These are phyloP conservation scores for Exsudoporus floridanus DNA, from an alignment of 1,284 basidiomycete species.

Conservation along the genomic window DNA sequence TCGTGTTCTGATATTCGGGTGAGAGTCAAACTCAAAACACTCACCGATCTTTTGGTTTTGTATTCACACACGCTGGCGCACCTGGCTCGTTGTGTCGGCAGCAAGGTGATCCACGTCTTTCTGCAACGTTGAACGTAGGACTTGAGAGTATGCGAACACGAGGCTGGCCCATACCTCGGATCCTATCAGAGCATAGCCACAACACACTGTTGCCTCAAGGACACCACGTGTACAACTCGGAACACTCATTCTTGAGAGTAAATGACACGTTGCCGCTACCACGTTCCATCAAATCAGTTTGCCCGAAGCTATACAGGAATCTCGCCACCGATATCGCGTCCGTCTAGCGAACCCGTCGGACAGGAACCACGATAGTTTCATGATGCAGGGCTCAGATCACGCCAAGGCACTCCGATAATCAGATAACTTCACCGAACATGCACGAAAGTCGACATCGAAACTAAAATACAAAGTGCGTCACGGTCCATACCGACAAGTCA, in stretches of 20 bases:
- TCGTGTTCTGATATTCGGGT: slow-evolving; percentile 20
- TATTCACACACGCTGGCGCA: slow-evolving; percentile 4
- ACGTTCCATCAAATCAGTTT: background rate
- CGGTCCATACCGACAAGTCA: slow-evolving; percentile 22
- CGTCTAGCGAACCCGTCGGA: background rate
- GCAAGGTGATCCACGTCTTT: slow-evolving; percentile 7
- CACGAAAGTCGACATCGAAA: background rate
- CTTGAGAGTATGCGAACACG: slow-evolving; percentile 6
- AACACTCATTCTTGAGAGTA: background rate
- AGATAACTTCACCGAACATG: background rate
- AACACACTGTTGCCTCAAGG: slow-evolving; percentile 21
- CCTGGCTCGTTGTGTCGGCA: background rate
- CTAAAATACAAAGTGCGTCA: background rate
- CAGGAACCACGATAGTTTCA: background rate
- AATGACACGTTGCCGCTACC: background rate
- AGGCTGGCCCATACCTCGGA: background rate
- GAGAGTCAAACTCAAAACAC: slow-evolving; percentile 2
- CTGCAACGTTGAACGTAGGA: background rate
- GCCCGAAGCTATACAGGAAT: background rate
- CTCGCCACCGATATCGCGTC: slow-evolving; percentile 8
- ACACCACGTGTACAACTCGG: slow-evolving; percentile 17
- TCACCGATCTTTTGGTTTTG: background rate
- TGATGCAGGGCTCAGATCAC: too few species aligned
- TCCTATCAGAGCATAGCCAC: slow-evolving; percentile 18
- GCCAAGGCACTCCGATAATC: background rate